A percentile compares a stretch with the other conserved stretches of the same genome.
phyloP scores from a whole-genome alignment of 306 rosid species.

The Casuarina equisetifolia region DNA sequence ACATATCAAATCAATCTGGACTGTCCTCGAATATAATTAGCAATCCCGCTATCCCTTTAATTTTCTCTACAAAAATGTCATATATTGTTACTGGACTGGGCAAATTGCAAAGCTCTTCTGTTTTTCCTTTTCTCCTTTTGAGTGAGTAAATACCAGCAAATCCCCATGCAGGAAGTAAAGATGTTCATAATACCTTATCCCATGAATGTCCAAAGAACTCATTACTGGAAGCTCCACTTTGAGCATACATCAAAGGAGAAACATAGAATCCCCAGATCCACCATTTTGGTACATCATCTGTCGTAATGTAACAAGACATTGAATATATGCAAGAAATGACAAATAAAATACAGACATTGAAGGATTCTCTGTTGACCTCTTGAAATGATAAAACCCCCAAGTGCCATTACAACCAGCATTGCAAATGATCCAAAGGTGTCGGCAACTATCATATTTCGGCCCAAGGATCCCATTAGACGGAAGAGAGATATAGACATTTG shows the following conservation, averaged over 20 bases:
- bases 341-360: constrained; percentile 22
- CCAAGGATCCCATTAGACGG: constrained; percentile 96
- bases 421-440: constrained; percentile 99
- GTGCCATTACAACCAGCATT: constrained; percentile 97
- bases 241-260: constrained; percentile 98
- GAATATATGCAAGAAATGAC: constrained; percentile 15
- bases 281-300: constrained; percentile 87
- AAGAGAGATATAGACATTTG: constrained; percentile 97
- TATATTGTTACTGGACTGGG: constrained; percentile 1
- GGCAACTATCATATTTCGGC: constrained; percentile 94
- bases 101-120: not conserved
- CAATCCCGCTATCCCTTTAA: not conserved
- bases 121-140: not conserved
- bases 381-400: constrained; percentile 92
- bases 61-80: not conserved
- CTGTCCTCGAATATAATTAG: not conserved
- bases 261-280: constrained; percentile 99
- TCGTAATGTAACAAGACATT: constrained; percentile 29
- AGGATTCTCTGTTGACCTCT: constrained; percentile 53
- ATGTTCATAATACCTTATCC: constrained; percentile 63
- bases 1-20: constrained; percentile 2
- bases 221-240: constrained; percentile 88
- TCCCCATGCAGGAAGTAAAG: not conserved
- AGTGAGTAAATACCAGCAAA: not conserved
- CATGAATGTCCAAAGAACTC: constrained; percentile 98